These are phyloP conservation scores for Biscogniauxia marginata DNA, from an alignment of 2,329 filamentous ascomycete genomes.

Conservation along the genomic window DNA sequence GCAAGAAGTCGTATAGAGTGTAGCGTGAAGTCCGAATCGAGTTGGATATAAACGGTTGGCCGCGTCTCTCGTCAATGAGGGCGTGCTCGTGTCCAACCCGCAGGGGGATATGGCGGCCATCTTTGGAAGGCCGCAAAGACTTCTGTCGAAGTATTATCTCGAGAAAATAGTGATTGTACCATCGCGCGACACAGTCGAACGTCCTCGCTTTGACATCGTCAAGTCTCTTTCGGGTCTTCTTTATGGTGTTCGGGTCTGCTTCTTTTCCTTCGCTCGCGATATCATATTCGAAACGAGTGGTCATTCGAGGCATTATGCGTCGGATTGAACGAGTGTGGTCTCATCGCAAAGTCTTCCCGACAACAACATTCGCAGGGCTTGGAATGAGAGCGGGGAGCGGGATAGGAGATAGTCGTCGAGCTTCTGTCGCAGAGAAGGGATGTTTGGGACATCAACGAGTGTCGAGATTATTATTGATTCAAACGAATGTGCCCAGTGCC, in stretches of 20 bases:
- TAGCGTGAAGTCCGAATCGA: constrained; percentile 82
- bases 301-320: constrained; percentile 25
- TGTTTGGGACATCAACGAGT: neutral
- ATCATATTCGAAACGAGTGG: constrained; percentile 15
- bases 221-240: constrained; percentile 16
- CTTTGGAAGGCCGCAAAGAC: constrained; percentile 67
- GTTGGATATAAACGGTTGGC: constrained; percentile 51
- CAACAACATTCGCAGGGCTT: neutral
- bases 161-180: constrained; percentile 41
- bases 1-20: constrained; percentile 79
- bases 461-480: neutral
- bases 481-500: neutral
- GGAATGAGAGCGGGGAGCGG: neutral
- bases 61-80: constrained; percentile 50
- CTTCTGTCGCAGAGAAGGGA: neutral
- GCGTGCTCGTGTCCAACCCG: constrained; percentile 37
- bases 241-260: constrained; percentile 8
- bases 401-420: neutral
- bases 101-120: constrained; percentile 58
- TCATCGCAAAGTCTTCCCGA: neutral
- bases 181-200: constrained; percentile 19
- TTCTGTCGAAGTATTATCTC: constrained; percentile 61
- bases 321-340: constrained; percentile 13
- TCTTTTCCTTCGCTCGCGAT: constrained; percentile 16
- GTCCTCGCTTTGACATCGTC: constrained; percentile 14